Evolutionary conservation across 129 eudicot species (phyloP).

Genomic region (Silybum marianum): DNA sequence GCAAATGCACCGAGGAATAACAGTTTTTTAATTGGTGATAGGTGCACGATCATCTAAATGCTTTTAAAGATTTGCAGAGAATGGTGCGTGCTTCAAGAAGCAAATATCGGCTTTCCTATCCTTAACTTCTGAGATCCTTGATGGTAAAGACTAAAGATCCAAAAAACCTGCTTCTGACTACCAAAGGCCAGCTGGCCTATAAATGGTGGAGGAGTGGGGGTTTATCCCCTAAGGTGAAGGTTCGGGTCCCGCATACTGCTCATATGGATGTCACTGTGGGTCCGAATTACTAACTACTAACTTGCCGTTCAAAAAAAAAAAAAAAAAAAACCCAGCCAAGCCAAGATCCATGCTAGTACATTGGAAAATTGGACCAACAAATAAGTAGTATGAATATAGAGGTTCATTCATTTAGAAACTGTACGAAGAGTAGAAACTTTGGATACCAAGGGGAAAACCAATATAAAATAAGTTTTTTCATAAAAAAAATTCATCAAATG

Average conservation of each 20-base stretch:
- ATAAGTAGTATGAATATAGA: not conserved
- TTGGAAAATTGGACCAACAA: not conserved
- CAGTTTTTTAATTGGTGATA: not conserved
- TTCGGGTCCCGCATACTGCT: too few species aligned
- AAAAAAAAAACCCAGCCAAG: not conserved
- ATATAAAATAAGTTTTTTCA: too few species aligned
- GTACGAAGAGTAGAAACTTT: too few species aligned
- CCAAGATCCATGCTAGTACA: not conserved
- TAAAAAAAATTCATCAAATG: too few species aligned
- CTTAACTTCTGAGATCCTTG: not conserved
- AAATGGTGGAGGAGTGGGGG: too few species aligned
- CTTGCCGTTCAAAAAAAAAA: too few species aligned
- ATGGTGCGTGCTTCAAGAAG: not conserved
- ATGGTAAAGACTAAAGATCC: not conserved
- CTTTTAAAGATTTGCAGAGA: not conserved
- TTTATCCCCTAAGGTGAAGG: too few species aligned
- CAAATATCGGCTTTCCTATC: not conserved
- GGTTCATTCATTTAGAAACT: too few species aligned
- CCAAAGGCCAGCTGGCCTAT: not conserved
- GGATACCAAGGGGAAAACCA: too few species aligned
- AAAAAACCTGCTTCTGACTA: not conserved
- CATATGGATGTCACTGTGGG: too few species aligned
- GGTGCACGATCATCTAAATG: not conserved
- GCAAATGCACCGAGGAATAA: not conserved
- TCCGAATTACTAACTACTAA: too few species aligned